Evolutionary conservation across 2,329 filamentous ascomycete genomes (phyloP).

Genomic region (Phialophora macrospora): DNA sequence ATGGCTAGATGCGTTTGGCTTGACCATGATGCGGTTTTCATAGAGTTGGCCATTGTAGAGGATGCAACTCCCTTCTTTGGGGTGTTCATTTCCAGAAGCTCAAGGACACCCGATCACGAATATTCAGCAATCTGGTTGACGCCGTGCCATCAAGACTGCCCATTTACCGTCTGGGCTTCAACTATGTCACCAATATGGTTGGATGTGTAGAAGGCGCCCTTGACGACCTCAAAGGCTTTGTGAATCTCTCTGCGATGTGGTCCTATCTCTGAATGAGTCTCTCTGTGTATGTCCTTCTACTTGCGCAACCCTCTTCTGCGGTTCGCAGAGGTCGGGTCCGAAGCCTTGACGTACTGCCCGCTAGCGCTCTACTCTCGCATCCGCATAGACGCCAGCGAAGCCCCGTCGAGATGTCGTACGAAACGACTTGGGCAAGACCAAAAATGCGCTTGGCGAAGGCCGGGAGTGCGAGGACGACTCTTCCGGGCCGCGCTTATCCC

Average conservation of each 20-base stretch:
- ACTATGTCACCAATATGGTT: too few species aligned
- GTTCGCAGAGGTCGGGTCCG: not conserved
- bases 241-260: too few species aligned
- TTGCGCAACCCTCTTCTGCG: not conserved
- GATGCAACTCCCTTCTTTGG: not conserved
- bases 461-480: not conserved
- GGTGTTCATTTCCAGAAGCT: not conserved
- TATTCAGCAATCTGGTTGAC: not conserved
- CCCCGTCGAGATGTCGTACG: not conserved
- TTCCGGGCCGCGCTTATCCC: not conserved
- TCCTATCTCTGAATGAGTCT: not conserved
- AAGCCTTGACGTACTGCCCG: not conserved
- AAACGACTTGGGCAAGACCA: not conserved
- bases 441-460: not conserved
- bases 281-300: not conserved
- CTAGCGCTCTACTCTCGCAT: not conserved
- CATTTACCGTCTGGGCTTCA: not conserved
- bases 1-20: not conserved
- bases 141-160: not conserved
- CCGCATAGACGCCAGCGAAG: not conserved
- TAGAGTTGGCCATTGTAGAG: not conserved
- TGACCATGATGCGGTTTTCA: not conserved
- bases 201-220: too few species aligned
- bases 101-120: not conserved
- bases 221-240: too few species aligned